A percentile compares a stretch with the other conserved stretches of the same genome.
phyloP scores from a whole-genome alignment of 2,329 filamentous ascomycete genomes.

The Hypoxylon sp. region DNA sequence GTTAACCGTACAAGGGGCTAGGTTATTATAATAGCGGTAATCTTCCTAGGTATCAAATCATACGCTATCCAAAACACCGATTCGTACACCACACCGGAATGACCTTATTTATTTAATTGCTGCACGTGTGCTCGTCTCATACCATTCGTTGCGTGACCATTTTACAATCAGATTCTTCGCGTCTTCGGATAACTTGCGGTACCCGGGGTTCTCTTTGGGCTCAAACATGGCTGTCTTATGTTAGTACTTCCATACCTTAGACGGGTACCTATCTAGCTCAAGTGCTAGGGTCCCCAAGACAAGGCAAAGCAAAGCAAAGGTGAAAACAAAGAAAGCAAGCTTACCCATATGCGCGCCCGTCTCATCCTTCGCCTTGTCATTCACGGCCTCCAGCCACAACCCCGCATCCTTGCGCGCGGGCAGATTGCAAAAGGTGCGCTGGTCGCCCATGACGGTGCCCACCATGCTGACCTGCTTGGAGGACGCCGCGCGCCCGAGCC shows the following conservation, averaged over 20 bases:
- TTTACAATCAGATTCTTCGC: constrained; percentile 75
- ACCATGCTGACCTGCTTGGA: constrained; percentile 68
- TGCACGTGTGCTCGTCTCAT: constrained; percentile 65
- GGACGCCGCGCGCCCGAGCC: constrained; percentile 78
- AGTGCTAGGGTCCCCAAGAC: background rate
- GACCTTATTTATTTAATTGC: constrained; percentile 52
- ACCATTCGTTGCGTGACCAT: constrained; percentile 79
- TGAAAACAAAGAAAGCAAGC: constrained; percentile 51
- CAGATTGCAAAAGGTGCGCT: constrained; percentile 91
- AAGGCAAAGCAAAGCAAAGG: constrained; percentile 25
- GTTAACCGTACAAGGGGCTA: constrained; percentile 6
- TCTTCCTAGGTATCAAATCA: constrained; percentile 31
- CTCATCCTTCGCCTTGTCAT: constrained; percentile 85
- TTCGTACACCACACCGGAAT: constrained; percentile 3
- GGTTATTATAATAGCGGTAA: constrained; percentile 30
- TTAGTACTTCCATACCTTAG: constrained; percentile 8
- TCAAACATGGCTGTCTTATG: constrained; percentile 76
- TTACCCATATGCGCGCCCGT: constrained; percentile 82
- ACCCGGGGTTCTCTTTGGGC: constrained; percentile 79
- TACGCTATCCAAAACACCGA: constrained; percentile 26
- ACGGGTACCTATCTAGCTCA: background rate
- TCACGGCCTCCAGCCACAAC: constrained; percentile 79
- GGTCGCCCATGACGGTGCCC: constrained; percentile 73
- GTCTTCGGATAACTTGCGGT: constrained; percentile 75
- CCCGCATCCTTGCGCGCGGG: constrained; percentile 70